Conservation (phyloP, 2,329 filamentous ascomycete species). For the Epichloe bromicola region DNA sequence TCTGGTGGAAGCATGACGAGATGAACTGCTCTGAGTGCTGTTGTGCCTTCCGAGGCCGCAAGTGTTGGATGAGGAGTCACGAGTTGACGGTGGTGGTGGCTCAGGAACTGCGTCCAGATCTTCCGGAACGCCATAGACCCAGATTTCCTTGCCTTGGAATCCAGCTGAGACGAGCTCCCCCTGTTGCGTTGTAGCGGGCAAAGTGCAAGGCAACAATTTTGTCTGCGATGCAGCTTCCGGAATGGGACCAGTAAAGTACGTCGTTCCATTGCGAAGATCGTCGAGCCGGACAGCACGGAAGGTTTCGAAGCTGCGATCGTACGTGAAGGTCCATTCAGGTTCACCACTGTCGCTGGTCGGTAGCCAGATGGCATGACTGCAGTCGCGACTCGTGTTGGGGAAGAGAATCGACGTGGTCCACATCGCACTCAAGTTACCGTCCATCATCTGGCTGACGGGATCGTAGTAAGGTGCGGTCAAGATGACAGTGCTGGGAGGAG, state of each 20-base stretch:
- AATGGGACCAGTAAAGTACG: conserved; percentile 63
- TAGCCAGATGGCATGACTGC: conserved; percentile 62
- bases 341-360: conserved; percentile 49
- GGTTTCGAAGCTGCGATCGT: conserved; percentile 62
- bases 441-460: conserved; percentile 50
- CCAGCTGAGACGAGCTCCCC: conserved; percentile 66
- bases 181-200: conserved; percentile 54
- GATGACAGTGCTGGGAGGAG: conserved; percentile 57
- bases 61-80: conserved; percentile 10
- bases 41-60: conserved; percentile 16
- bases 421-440: conserved; percentile 57
- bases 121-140: conserved; percentile 68
- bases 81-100: conserved; percentile 13
- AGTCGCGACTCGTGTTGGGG: conserved; percentile 66
- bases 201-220: conserved; percentile 53
- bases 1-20: conserved; percentile 19
- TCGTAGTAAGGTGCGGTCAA: conserved; percentile 72
- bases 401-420: conserved; percentile 83
- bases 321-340: conserved; percentile 64
- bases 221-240: conserved; percentile 37
- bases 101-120: conserved; percentile 52
- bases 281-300: conserved; percentile 67
- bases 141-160: conserved; percentile 59
- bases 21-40: conserved; percentile 16
- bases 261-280: conserved; percentile 61